A percentile compares a stretch with the other conserved stretches of the same genome.
Evolutionary conservation across 176 grass and related monocot genomes (phyloP).

Genomic region (Microstegium vimineum): DNA sequence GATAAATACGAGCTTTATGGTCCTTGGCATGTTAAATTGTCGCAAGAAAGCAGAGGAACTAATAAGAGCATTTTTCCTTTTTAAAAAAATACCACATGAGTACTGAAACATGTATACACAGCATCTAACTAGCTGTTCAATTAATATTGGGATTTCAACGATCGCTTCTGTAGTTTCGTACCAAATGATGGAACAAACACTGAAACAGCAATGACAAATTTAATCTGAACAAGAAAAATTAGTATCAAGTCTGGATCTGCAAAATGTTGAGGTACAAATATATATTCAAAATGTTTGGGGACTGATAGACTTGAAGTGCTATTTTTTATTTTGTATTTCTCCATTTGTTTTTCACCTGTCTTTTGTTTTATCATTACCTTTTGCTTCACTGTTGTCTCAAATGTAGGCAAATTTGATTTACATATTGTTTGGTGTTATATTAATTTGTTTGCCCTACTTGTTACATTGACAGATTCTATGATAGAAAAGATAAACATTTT

Average conservation of each 20-base stretch:
- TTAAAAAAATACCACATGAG: background rate
- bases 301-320: background rate
- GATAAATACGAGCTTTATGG: background rate
- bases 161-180: background rate
- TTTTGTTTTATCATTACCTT: background rate
- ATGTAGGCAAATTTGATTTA: background rate
- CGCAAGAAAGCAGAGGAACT: background rate
- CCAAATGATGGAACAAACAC: background rate
- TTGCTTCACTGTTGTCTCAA: background rate
- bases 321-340: background rate
- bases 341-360: background rate
- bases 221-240: background rate
- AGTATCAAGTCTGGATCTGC: background rate
- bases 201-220: background rate
- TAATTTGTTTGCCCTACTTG: background rate
- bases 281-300: background rate
- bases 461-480: slow-evolving; percentile 11
- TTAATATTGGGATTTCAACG: background rate
- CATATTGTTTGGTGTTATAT: background rate
- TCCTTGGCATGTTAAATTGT: background rate
- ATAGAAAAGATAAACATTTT: background rate
- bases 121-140: background rate
- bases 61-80: background rate
- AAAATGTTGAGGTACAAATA: too few species aligned
- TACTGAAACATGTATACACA: background rate